Evolutionary conservation across 345 rosid species (phyloP), one percentile per base, ranked within the genome.

Genomic region (Lenwebbia sp.): DNA sequence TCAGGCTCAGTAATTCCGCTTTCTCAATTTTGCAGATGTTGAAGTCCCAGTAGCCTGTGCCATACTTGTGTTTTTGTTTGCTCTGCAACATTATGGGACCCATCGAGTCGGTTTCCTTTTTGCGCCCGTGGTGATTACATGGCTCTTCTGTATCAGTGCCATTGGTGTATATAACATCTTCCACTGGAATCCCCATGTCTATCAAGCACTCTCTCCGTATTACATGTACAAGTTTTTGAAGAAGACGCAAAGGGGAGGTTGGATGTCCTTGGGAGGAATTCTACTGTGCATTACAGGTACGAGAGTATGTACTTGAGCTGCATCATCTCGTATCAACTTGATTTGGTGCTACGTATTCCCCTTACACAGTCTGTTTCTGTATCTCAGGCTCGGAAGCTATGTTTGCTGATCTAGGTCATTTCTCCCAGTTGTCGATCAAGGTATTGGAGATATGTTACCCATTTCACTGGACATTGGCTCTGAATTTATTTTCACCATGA

Each of bases 361-460:
- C 83, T 84, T 44, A 37, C 26, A 70, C 52, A 9, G 30, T 62
- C 5, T 50, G 58, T 85, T 53, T 83, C 62, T 65, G 7, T 70
- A 37, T 78, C 82, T 37, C 92, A 97, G 99, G 99, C 65, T 97
- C 99, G 0, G 99, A 97, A 90, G 99, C 99, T 83, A 97, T 97
- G 99, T 97, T 94, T 91, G 99, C 99, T 89, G 99, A 97, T 92
- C 95, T 96, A 83, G 99, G 99, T 53, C 99, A 97, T 89, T 96
- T 97, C 86, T 94, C 98, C 41, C 99, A 97, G 90, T 87, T 94
- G 88, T 97, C 99, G 54, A 96, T 96, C 82, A 89, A 97, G 98
- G 99, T 91, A 91, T 85, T 30, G 83, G 53, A 54, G 47, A 19
- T 19, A 70, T 70, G 26, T 70, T 70, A 70, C 44, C 47, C 6